A percentile compares a stretch with the other conserved stretches of the same genome.
These are phyloP conservation scores for Rhynchospora breviuscula DNA, from an alignment of 176 grass and related monocot genomes.

Conservation along the genomic window DNA sequence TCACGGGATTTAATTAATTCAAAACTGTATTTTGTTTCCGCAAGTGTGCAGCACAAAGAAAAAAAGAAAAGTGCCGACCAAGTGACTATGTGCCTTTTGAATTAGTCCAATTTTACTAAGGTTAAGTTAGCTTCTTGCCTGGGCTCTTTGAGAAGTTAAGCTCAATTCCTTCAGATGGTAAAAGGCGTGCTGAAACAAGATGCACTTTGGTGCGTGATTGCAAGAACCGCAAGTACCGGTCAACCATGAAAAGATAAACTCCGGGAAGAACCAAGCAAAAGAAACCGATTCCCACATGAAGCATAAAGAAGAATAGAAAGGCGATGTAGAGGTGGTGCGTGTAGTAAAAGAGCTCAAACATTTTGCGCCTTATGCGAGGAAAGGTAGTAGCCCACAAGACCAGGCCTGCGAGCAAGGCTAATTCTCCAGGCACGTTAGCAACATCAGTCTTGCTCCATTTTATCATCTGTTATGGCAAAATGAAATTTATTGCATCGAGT, in stretches of 20 bases:
- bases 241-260: slow-evolving; percentile 50
- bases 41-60: background rate
- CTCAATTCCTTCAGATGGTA: slow-evolving; percentile 45
- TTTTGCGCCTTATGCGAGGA: slow-evolving; percentile 38
- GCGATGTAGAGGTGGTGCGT: slow-evolving; percentile 52
- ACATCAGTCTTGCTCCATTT: slow-evolving; percentile 34
- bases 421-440: slow-evolving; percentile 44
- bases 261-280: slow-evolving; percentile 40
- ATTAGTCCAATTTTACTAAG: background rate
- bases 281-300: slow-evolving; percentile 41
- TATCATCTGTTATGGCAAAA: slow-evolving; percentile 25
- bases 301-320: slow-evolving; percentile 39
- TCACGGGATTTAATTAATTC: no score
- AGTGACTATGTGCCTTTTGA: background rate
- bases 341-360: slow-evolving; percentile 66
- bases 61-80: background rate
- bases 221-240: slow-evolving; percentile 56
- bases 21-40: background rate
- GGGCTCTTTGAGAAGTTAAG: slow-evolving; percentile 55
- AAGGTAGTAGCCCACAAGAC: slow-evolving; percentile 41
- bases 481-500: no score
- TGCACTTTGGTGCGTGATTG: slow-evolving; percentile 40
- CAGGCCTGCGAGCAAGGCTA: slow-evolving; percentile 31
- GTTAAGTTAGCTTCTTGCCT: slow-evolving; percentile 3
- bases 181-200: slow-evolving; percentile 39